Evolutionary conservation across 768 basidiomycete genomes (phyloP), one percentile per base, ranked within the genome.

Genomic region (Kwoniella mangroviensis): DNA sequence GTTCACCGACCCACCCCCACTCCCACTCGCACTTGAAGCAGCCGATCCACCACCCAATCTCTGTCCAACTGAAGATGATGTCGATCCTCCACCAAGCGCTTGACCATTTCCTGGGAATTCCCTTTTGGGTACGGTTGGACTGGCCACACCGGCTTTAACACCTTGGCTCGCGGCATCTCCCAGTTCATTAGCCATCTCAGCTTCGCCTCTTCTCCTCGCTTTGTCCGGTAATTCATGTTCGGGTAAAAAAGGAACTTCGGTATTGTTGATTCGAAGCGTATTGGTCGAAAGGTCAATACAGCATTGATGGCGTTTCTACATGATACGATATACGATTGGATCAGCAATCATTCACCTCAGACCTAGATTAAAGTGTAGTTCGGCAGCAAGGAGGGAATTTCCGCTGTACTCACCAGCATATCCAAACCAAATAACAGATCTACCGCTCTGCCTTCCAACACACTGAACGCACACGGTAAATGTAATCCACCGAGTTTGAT

Each of bases 381-480:
- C 34, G 34, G 95, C 97, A 86, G 96, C 94, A 34, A 57, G 10
- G 51, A 59, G 28, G 2, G 13, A 42, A 49, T 13, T 15, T 12
- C 22, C 3, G 4, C 3, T 22, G 0, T 7, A 71, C 77, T 69
- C 54, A 78, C 79, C 19, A 98, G 88, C 97, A 98, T 98, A 86
- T 99, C 97, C n/a, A 99, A 87, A 7, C 97, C 97, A 52, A 99
- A 90, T 3, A 99, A 86, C n/a, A 99, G 89, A 79, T 98, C 96
- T 56, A 98, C 94, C 67, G 92, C 90, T 41, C 90, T 88, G 45
- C 94, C 94, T 88, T 99, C 97, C 88, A 99, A 92, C 71, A 99
- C 90, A 9, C 93, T 94, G 82, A 98, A 92, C 0, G 93, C 89
- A 82, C 96, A 98, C 0, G 94, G 90, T 7, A 99, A 86, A 84